Base-by-base conservation (phyloP, 2,329 filamentous ascomycete species). In the Myriosclerotinia scirpicola region DNA sequence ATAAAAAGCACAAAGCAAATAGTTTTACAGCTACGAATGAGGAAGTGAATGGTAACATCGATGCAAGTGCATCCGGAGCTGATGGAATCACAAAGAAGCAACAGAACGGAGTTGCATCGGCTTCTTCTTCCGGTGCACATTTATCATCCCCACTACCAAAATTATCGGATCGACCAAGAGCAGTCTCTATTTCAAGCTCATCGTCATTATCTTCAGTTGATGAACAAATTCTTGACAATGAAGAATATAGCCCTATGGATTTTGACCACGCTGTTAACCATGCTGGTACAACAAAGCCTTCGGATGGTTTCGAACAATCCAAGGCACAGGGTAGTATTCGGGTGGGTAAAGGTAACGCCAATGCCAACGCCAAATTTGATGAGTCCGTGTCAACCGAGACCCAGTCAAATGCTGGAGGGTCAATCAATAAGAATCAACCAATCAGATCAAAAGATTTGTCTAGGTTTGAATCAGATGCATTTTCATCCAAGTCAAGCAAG, bases 141-240 rank as follows among this genome's bases (percentile, higher is more conserved):
- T 50, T 36, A 60, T 61, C 64, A 46, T 54, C 64, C 20, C 55
- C 48, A 60, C 36, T 53, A n/a, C 40, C 66, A 22, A 52, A 64
- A 50, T 55, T 50, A 36, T 63, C 50, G 42, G 60, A 63, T 26
- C 58, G 65, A 44, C 50, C 40, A 52, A 65, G 76, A 63, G 71
- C 71, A 11, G 56, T 65, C 20, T 77, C 75, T 22, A 65, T 73
- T 14, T 77, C 77, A 9, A 78, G 73, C 67, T 72, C 71, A 17
- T 79, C 78, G n/a, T 78, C 73, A 26, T 69, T 79, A 46, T 78
- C 77, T 30, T 79, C 77, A 5, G 69, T 79, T 15, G 74, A 77
- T 61, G 74, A 75, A 59, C 63, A 73, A 8, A 65, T 75, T 14
- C 64, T 75, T 30, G 69, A 65, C 11, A 70, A 69, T 53, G 66